phyloP scores from a whole-genome alignment of 2,329 filamentous ascomycete species.

The Venturia carpophila region DNA sequence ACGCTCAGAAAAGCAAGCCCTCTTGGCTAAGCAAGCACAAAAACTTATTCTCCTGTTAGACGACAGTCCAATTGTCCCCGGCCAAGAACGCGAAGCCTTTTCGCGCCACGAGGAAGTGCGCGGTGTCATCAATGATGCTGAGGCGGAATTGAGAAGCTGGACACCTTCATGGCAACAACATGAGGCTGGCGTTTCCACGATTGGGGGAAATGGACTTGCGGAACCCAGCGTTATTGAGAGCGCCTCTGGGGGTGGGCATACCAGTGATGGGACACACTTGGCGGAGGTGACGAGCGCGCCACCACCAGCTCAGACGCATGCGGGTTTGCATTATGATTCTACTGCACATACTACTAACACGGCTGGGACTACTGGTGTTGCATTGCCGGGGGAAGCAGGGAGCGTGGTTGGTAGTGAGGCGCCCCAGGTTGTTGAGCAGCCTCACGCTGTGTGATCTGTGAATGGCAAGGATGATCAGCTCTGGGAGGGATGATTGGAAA shows the following conservation, averaged over 20 bases:
- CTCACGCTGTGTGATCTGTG: neutral
- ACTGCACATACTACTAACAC: neutral
- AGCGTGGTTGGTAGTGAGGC: neutral
- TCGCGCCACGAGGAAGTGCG: conserved; percentile 59
- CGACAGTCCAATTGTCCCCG: conserved; percentile 81
- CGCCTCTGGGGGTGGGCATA: neutral
- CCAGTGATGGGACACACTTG: neutral
- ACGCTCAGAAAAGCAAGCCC: conserved; percentile 92
- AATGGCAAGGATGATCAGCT: no score
- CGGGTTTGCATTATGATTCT: neutral
- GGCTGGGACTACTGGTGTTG: neutral
- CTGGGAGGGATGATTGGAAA: neutral
- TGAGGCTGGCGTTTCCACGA: neutral
- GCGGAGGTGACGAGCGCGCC: neutral
- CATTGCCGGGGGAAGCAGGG: neutral
- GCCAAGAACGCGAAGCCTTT: conserved; percentile 66
- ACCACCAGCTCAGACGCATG: neutral
- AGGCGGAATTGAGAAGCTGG: conserved; percentile 59
- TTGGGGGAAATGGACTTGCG: neutral
- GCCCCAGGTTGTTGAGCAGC: conserved; percentile 2
- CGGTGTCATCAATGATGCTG: conserved; percentile 84
- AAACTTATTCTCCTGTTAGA: conserved; percentile 79
- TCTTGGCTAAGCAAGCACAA: conserved; percentile 84
- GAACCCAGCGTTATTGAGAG: neutral
- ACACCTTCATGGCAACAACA: conserved; percentile 3